phyloP scores from a whole-genome alignment of 371 early-diverging fungal genomes.

The Mortierella polycephala region DNA sequence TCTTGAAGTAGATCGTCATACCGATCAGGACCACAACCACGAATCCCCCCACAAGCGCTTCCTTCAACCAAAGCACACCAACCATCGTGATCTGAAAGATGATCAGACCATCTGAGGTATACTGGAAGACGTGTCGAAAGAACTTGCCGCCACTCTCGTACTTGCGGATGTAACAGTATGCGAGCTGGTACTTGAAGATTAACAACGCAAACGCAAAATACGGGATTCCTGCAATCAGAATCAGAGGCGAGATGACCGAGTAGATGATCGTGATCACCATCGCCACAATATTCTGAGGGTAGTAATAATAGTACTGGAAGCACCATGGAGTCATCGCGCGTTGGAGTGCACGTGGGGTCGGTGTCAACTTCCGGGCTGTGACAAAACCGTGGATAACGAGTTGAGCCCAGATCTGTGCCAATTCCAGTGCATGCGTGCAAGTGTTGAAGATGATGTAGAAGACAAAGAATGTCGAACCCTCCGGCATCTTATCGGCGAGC shows the following conservation, averaged over 20 bases:
- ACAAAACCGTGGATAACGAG: conserved; percentile 53
- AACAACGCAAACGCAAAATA: conserved; percentile 82
- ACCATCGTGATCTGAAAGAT: conserved; percentile 91
- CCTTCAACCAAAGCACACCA: conserved; percentile 75
- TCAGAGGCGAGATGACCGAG: conserved; percentile 87
- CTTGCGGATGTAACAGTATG: conserved; percentile 86
- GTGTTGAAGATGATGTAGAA: conserved; percentile 82
- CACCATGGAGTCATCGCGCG: conserved; percentile 72
- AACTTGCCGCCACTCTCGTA: conserved; percentile 87
- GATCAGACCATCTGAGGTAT: conserved; percentile 82
- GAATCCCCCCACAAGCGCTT: conserved; percentile 62
- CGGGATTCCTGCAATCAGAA: conserved; percentile 78
- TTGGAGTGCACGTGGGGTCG: conserved; percentile 75
- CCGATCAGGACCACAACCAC: conserved; percentile 63
- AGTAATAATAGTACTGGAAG: conserved; percentile 81
- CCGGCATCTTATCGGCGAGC: conserved; percentile 37
- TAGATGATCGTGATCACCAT: conserved; percentile 88
- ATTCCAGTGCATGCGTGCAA: conserved; percentile 73
- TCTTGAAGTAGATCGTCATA: conserved; percentile 66
- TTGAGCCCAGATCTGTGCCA: conserved; percentile 72
- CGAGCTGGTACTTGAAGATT: conserved; percentile 84
- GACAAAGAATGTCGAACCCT: conserved; percentile 83
- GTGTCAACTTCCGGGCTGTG: conserved; percentile 55
- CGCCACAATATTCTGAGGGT: conserved; percentile 64
- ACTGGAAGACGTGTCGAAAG: conserved; percentile 80